Conservation (phyloP, 331 rosid genomes). For the Malus hybrid region DNA sequence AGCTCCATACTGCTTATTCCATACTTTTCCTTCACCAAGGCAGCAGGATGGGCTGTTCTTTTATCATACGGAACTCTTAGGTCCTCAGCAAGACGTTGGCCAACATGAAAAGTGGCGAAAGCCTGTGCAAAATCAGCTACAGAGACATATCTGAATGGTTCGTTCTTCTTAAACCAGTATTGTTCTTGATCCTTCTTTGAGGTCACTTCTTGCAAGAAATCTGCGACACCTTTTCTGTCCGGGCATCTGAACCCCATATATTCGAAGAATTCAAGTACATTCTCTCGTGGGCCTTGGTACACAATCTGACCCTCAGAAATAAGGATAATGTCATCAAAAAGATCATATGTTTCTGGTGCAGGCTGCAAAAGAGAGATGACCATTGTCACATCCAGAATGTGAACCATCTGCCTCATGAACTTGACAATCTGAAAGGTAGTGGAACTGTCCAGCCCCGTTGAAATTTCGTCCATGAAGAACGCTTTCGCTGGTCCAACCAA, state of each 20-base stretch:
- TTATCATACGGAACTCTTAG: constrained; percentile 33
- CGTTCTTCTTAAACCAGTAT: constrained; percentile 32
- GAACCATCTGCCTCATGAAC: constrained; percentile 39
- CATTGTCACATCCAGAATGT: constrained; percentile 30
- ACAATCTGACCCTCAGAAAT: constrained; percentile 33
- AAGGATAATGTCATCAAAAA: constrained; percentile 36
- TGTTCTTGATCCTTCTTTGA: constrained; percentile 55
- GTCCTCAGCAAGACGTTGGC: constrained; percentile 19
- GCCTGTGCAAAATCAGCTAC: constrained; percentile 31
- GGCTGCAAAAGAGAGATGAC: constrained; percentile 43
- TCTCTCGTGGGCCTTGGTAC: constrained; percentile 33
- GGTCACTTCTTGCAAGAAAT: constrained; percentile 46
- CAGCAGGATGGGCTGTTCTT: constrained; percentile 24
- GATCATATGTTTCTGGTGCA: constrained; percentile 42
- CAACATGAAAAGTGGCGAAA: constrained; percentile 28
- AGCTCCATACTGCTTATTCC: constrained; percentile 36
- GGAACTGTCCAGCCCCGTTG: constrained; percentile 44
- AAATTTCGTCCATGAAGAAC: constrained; percentile 43
- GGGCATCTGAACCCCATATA: constrained; percentile 45
- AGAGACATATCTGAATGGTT: constrained; percentile 32
- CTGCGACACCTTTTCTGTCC: constrained; percentile 38
- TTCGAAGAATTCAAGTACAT: constrained; percentile 29
- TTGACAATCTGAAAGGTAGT: constrained; percentile 34
- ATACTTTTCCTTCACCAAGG: constrained; percentile 30
- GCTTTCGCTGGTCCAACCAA: constrained; percentile 41